Evolutionary conservation across 768 basidiomycete species (phyloP), one percentile per base, ranked within the genome.

Genomic region (Phlebiopsis gigantea): DNA sequence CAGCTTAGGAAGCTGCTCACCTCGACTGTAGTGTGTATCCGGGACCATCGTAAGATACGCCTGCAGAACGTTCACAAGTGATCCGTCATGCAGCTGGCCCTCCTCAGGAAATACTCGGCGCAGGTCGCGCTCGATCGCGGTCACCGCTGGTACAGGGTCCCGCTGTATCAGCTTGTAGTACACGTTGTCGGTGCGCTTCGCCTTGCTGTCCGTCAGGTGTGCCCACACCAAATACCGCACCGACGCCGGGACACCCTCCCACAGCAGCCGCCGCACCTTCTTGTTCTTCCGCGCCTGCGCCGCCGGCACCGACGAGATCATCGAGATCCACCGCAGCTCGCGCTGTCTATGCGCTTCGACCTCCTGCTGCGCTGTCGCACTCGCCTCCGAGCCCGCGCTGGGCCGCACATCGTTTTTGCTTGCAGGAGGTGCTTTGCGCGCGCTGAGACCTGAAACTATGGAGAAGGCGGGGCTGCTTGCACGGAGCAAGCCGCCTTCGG

Each of bases 31-130:
- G 49, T 77, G 79, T 19, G 90, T 76, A 65, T 93, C 90, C 0
- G 90, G 90, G 0, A 93, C 91, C 91, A 93, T 92, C 17, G 79
- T 81, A 44, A 93, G 68, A 69, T 91, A 93, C 10, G 88, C 88
- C 60, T 88, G 85, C 47, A 77, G 62, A 21, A 73, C 63, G 5
- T 80, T 78, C 22, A 80, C 69, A 8, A 90, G 69, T 43, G 80
- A 75, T 24, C 78, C 77, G 31, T 76, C 81, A 31, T 80, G 79
- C 43, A 88, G 64, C 56, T 86, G 81, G 5, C 79, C 73, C 28
- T 87, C 79, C 42, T 83, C 81, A 7, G 74, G 67, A 58, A 88
- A 90, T 49, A 73, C 80, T 55, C 66, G 64, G 46, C 68, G 68
- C 0, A 80, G 79, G 65, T 91, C 88, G 24, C 69, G 71, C 66